Base-by-base conservation (phyloP, 2,329 filamentous ascomycete species). In the Xylariaceae sp. region DNA sequence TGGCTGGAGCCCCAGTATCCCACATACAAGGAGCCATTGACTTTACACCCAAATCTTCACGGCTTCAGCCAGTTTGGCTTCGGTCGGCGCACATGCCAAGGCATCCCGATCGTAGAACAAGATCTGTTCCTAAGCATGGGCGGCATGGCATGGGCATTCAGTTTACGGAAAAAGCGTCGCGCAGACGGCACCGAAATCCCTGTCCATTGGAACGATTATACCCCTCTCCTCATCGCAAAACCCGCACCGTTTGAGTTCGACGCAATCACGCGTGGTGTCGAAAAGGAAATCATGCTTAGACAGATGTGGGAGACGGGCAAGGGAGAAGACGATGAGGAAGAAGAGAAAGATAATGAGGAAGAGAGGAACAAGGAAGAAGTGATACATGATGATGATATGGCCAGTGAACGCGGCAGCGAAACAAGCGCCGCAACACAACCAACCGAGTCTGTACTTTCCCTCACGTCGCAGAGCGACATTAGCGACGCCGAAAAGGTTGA, bases 11-110 rank as follows among this genome's bases (percentile, higher is more conserved):
- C 71, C 0, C 43, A 54, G 5, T 77, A 72, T 43, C 74, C 75
- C 3, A 77, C 74, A 1, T 77, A 73, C 62, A 69, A 66, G 46
- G 75, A 75, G 50, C 76, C 75, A 0, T 58, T 77, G 37, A 74
- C 71, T 0, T 42, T 64, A 4, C 62, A 75, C 57, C 75, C 74
- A 55, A 75, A 75, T 20, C 69, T 77, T 3, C 64, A 69, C 21
- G 76, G 79, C 29, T 75, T 72, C 61, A 71, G 71, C 23, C 72
- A 76, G 19, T 84, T 85, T 61, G 83, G 82, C 1, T 84, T 81
- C 62, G 82, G 82, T 0, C 74, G 81, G 2, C 72, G 82, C 2
- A 77, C 80, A 0, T 79, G 77, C 40, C 77, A 76, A 47, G 75
- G 75, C 3, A 60, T 75, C 2, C 73, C 75, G 19, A 71, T 77